Evolutionary conservation across 2,329 filamentous ascomycete species (phyloP).

Genomic region (Berkeleyomyces rouxiae): DNA sequence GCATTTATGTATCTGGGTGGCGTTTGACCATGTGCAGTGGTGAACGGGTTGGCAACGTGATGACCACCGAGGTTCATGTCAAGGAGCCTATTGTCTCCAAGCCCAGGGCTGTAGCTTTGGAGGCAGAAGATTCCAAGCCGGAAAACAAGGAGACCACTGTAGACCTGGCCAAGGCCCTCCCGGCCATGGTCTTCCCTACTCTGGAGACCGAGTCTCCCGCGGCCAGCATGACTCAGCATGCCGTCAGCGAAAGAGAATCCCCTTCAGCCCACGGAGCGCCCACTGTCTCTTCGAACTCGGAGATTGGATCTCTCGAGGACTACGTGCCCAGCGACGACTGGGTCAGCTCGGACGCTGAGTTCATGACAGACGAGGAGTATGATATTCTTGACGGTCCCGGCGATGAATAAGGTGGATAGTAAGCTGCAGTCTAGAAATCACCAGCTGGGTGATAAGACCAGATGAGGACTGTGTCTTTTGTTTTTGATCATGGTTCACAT

Average conservation of each 20-base stretch:
- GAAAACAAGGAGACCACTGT: slow-evolving; percentile 34
- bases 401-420: slow-evolving; percentile 52
- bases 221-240: not conserved
- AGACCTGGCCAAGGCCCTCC: slow-evolving; percentile 23
- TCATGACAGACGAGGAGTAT: slow-evolving; percentile 95
- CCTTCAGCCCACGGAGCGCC: slow-evolving; percentile 24
- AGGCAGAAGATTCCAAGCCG: slow-evolving; percentile 23
- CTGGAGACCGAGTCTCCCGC: slow-evolving; percentile 17
- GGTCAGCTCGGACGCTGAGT: slow-evolving; percentile 52
- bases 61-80: slow-evolving; percentile 88
- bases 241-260: not conserved
- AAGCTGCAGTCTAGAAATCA: not conserved
- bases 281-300: slow-evolving; percentile 18
- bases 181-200: slow-evolving; percentile 31
- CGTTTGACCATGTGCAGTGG: slow-evolving; percentile 71
- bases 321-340: slow-evolving; percentile 43
- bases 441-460: not conserved
- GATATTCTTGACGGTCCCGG: slow-evolving; percentile 92
- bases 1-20: slow-evolving; percentile 66
- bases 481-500: not conserved
- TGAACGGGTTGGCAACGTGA: slow-evolving; percentile 71
- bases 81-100: slow-evolving; percentile 21
- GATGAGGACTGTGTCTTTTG: not conserved
- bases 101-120: not conserved
- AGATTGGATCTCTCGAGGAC: slow-evolving; percentile 26